These are phyloP conservation scores for Fomitopsis pulvina DNA, from an alignment of 768 basidiomycete species.

Conservation along the genomic window DNA sequence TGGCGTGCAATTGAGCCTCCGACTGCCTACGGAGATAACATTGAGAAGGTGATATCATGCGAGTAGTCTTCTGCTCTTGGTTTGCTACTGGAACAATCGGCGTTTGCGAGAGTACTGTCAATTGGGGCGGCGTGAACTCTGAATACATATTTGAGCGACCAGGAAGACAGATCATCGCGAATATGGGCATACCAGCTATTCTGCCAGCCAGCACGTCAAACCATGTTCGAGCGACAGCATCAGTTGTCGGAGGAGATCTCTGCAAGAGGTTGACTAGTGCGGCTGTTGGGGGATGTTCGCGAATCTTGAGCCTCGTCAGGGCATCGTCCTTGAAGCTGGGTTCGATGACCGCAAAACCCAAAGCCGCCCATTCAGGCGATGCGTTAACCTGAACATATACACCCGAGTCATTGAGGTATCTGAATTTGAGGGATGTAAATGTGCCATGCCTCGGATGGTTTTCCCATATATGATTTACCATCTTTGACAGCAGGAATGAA, in stretches of 20 bases:
- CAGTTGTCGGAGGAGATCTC: conserved; percentile 49
- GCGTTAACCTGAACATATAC: conserved; percentile 55
- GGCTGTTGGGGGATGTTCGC: conserved; percentile 58
- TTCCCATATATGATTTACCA: conserved; percentile 47
- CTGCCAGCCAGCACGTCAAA: conserved; percentile 64
- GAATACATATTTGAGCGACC: neutral
- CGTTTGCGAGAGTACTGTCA: conserved; percentile 48
- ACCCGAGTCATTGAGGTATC: neutral
- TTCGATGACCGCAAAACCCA: conserved; percentile 75
- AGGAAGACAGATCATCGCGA: neutral
- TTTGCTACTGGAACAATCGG: conserved; percentile 60
- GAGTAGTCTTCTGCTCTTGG: conserved; percentile 20
- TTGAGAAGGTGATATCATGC: conserved; percentile 52
- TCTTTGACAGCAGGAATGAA: conserved; percentile 74
- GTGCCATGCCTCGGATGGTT: conserved; percentile 54
- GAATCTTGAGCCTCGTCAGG: conserved; percentile 57
- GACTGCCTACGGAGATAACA: conserved; percentile 60
- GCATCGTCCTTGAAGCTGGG: conserved; percentile 45
- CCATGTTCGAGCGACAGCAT: conserved; percentile 51
- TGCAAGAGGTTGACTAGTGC: conserved; percentile 54
- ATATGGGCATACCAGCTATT: conserved; percentile 41
- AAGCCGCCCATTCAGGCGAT: conserved; percentile 53
- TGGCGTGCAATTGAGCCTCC: conserved; percentile 60
- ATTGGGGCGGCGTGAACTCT: conserved; percentile 56
- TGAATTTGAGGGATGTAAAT: neutral